A percentile compares a stretch with the other conserved stretches of the same genome.
Conservation (phyloP, 345 rosid genomes). For the Salix purpurea region DNA sequence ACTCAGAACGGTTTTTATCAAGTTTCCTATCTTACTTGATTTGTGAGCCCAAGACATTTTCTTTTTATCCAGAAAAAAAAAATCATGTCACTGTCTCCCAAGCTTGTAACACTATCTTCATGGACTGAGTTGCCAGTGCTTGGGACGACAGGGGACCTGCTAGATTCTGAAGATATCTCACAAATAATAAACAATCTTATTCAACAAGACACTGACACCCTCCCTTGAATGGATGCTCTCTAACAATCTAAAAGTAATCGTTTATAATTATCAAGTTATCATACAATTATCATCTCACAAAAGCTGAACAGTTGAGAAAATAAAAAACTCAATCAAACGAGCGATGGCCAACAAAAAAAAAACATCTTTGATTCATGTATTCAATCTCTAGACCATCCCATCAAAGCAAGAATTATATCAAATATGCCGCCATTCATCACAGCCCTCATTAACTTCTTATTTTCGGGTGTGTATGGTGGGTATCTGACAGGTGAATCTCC, state of each 20-base stretch:
- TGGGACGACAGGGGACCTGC: no score
- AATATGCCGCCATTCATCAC: slow-evolving; percentile 43
- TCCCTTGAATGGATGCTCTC: background rate
- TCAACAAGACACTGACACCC: background rate
- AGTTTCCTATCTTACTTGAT: no score
- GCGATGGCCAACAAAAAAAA: background rate
- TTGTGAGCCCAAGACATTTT: no score
- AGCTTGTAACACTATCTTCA: no score
- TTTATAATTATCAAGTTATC: background rate
- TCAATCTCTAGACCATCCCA: slow-evolving; percentile 45
- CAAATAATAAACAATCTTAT: no score
- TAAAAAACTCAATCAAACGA: background rate
- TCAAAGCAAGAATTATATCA: slow-evolving; percentile 44
- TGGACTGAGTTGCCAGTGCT: no score
- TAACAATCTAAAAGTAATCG: background rate
- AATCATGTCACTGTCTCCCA: no score
- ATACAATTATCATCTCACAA: background rate
- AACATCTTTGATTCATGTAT: background rate
- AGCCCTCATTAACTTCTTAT: slow-evolving; percentile 51
- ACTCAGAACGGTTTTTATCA: no score
- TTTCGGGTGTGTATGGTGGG: slow-evolving; percentile 65
- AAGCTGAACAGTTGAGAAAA: background rate
- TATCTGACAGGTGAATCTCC: slow-evolving; percentile 66
- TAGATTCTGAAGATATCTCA: no score
- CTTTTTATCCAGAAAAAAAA: no score